A percentile compares a stretch with the other conserved stretches of the same genome.
Evolutionary conservation across 306 rosid genomes (phyloP).

Genomic region (Cucurbita ficifolia): DNA sequence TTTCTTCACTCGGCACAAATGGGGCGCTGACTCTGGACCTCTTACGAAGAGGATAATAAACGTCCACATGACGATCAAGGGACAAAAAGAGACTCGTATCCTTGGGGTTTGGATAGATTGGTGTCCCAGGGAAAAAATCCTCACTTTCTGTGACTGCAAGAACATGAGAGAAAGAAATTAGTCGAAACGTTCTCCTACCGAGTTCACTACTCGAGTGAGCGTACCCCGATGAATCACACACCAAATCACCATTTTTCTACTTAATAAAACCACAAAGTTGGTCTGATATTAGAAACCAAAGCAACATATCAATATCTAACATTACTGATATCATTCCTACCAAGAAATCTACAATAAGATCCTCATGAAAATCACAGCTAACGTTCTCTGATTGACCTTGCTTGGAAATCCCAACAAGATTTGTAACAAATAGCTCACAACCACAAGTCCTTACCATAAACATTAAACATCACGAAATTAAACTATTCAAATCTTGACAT

Average conservation of each 20-base stretch:
- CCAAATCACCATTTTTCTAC: background rate
- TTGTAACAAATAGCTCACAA: background rate
- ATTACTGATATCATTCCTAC: background rate
- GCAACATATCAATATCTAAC: background rate
- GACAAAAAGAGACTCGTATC: slow-evolving; percentile 63
- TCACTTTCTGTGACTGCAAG: slow-evolving; percentile 47
- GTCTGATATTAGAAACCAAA: background rate
- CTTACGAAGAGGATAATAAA: slow-evolving; percentile 50
- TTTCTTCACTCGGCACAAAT: slow-evolving; percentile 32
- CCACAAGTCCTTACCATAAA: background rate
- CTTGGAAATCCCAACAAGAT: background rate
- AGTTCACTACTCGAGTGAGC: background rate
- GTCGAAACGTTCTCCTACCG: background rate
- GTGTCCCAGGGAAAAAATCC: slow-evolving; percentile 58
- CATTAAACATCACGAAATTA: background rate
- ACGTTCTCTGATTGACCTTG: background rate
- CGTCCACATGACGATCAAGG: slow-evolving; percentile 48
- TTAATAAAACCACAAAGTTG: background rate
- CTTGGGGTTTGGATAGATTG: slow-evolving; percentile 64
- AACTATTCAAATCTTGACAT: background rate
- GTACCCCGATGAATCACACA: background rate
- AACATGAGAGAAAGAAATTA: background rate
- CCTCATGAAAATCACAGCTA: background rate
- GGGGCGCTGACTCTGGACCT: slow-evolving; percentile 54
- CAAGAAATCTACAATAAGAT: background rate